These are phyloP conservation scores for Thuidium tamariscinum DNA, from an alignment of 225 moss, liverwort and hornwort species.

Conservation along the genomic window DNA sequence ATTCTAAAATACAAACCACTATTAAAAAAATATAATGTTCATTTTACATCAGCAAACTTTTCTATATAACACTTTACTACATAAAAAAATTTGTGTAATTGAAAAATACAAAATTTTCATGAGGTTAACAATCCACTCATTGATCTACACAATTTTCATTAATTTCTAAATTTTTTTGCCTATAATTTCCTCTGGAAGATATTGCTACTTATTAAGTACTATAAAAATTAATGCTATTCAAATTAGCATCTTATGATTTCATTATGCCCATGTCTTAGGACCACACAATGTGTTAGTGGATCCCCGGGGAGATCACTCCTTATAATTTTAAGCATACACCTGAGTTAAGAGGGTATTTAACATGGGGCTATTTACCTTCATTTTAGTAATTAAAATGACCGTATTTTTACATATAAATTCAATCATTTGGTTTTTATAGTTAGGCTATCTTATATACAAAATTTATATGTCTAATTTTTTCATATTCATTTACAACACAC, in stretches of 20 bases:
- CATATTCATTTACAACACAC: too few relatives aligned
- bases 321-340: too few relatives aligned
- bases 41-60: not conserved
- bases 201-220: rapidly evolving
- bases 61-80: rapidly evolving
- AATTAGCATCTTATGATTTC: rapidly evolving
- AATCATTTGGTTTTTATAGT: too few relatives aligned
- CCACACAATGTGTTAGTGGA: rapidly evolving
- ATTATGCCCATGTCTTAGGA: rapidly evolving
- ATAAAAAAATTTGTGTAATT: rapidly evolving
- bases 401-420: too few relatives aligned
- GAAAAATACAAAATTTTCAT: rapidly evolving
- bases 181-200: rapidly evolving
- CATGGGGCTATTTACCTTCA: too few relatives aligned
- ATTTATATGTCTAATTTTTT: too few relatives aligned
- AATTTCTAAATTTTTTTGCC: rapidly evolving
- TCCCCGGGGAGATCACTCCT: too few relatives aligned
- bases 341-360: too few relatives aligned
- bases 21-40: rapidly evolving
- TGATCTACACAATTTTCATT: not conserved
- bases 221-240: rapidly evolving
- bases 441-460: too few relatives aligned
- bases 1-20: rapidly evolving
- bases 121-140: rapidly evolving
- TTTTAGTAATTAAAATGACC: too few relatives aligned